Evolutionary conservation across 768 basidiomycete genomes (phyloP).

Genomic region (Mycena kentingensis): DNA sequence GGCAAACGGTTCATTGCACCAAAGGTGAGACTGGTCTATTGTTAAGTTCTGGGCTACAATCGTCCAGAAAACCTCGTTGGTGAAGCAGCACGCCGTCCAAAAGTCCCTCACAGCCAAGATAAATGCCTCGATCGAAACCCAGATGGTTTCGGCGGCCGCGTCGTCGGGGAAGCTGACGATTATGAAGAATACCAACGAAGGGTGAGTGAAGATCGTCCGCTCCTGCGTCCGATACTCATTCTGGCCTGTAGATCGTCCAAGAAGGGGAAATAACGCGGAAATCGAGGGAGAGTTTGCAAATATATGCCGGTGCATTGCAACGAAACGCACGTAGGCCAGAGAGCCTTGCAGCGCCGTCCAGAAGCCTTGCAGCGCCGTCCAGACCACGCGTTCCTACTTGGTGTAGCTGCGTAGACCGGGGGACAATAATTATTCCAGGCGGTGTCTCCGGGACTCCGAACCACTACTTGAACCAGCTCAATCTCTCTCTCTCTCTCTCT

Average conservation of each 20-base stretch:
- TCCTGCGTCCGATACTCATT: not conserved
- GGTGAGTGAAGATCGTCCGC: conserved; percentile 41
- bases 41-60: not conserved
- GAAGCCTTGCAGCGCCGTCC: no score
- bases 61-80: conserved; percentile 54
- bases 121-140: conserved; percentile 86
- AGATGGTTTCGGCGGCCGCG: conserved; percentile 88
- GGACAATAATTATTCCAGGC: no score
- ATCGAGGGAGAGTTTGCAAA: no score
- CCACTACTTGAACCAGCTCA: no score
- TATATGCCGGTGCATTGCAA: no score
- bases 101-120: conserved; percentile 90
- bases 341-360: no score
- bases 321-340: no score
- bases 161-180: conserved; percentile 89
- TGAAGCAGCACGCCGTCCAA: conserved; percentile 78
- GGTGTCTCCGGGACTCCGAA: no score
- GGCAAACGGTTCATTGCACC: conserved; percentile 78
- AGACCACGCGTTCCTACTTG: no score
- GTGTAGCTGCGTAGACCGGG: no score
- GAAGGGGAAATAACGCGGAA: conserved; percentile 1
- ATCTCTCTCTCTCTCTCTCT: no score
- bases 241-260: conserved; percentile 1
- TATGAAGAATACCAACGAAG: conserved; percentile 71
- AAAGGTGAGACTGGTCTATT: conserved; percentile 40